These are phyloP conservation scores for Rhododendron molle DNA, from an alignment of 148 eudicot genomes.

Conservation along the genomic window DNA sequence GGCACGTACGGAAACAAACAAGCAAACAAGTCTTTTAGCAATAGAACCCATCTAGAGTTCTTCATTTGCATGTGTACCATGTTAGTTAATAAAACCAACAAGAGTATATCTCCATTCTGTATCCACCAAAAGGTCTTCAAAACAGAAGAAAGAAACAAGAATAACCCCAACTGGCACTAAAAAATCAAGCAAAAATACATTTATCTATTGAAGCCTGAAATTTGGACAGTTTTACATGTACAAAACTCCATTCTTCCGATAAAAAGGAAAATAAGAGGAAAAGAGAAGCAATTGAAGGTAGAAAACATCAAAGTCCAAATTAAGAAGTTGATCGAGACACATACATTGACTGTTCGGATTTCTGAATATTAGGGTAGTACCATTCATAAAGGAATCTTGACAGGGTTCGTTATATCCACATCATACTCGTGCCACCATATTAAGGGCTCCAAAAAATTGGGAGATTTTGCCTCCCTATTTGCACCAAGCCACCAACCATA, in stretches of 20 bases:
- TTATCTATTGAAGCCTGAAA: not conserved
- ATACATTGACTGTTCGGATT: no score
- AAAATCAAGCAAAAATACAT: not conserved
- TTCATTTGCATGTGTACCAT: not conserved
- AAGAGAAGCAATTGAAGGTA: not conserved
- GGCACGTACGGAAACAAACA: not conserved
- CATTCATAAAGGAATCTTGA: not conserved
- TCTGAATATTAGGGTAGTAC: not conserved
- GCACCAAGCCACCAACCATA: not conserved
- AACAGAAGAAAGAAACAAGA: not conserved
- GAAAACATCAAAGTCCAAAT: not conserved
- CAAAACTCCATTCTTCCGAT: not conserved
- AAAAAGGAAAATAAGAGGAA: not conserved
- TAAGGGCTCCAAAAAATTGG: not conserved
- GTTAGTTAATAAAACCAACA: not conserved
- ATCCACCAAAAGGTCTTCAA: not conserved
- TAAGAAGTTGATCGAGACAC: not conserved
- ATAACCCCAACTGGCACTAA: not conserved
- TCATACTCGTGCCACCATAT: not conserved
- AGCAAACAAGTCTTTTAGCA: not conserved
- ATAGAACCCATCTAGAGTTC: not conserved
- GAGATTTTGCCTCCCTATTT: not conserved
- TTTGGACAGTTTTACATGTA: not conserved
- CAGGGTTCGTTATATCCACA: not conserved
- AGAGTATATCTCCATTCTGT: not conserved